Conservation (phyloP, 1,139 yeast species). For the Komagataea norvegica region DNA sequence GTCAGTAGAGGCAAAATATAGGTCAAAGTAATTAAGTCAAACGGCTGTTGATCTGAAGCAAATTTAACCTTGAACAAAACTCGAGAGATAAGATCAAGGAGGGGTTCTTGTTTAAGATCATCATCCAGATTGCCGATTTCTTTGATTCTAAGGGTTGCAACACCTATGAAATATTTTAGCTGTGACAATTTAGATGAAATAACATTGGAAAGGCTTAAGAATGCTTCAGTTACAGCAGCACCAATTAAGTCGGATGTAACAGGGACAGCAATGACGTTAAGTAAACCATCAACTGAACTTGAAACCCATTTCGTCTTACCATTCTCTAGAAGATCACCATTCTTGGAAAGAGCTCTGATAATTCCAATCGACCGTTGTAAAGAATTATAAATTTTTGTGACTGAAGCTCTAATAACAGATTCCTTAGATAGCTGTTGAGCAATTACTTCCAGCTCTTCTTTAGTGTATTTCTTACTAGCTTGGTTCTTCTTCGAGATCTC, state of each 20-base stretch:
- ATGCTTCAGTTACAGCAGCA: constrained; percentile 33
- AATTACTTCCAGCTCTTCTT: constrained; percentile 66
- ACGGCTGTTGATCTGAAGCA: constrained; percentile 64
- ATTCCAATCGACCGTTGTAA: constrained; percentile 49
- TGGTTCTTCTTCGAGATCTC: constrained; percentile 59
- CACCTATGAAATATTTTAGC: constrained; percentile 53
- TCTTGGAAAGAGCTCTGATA: constrained; percentile 47
- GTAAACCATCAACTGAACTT: constrained; percentile 44
- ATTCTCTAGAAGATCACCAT: constrained; percentile 54
- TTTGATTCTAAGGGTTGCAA: constrained; percentile 58
- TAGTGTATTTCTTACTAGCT: constrained; percentile 52
- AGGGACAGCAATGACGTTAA: constrained; percentile 37
- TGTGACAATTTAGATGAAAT: constrained; percentile 46
- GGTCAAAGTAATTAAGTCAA: constrained; percentile 64
- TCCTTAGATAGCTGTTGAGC: constrained; percentile 63
- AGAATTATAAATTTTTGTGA: constrained; percentile 36
- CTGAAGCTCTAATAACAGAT: constrained; percentile 43
- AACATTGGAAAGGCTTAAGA: constrained; percentile 40
- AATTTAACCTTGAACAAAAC: constrained; percentile 73
- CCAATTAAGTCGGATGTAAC: constrained; percentile 41
- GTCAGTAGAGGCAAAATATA: constrained; percentile 72
- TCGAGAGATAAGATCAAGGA: constrained; percentile 53
- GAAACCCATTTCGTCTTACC: constrained; percentile 76
- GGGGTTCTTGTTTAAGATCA: constrained; percentile 45
- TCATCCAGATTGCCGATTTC: constrained; percentile 39